A percentile compares a stretch with the other conserved stretches of the same genome.
These are phyloP conservation scores for Agapanthus africanus DNA, from an alignment of 106 monocot species.

Conservation along the genomic window DNA sequence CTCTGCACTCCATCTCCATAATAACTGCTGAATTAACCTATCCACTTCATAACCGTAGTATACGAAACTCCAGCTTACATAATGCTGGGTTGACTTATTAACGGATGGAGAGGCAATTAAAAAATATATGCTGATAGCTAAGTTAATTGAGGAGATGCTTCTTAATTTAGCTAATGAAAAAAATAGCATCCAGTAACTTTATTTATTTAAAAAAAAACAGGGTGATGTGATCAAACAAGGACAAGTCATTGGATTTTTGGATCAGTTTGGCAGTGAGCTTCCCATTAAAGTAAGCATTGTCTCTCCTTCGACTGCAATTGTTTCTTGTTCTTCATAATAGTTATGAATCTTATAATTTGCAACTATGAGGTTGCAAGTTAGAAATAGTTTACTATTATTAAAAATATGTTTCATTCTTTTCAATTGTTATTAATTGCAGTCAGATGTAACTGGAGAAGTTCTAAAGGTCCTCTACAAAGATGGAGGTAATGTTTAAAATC, in stretches of 20 bases:
- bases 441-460: conserved; percentile 73
- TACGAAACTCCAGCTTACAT: neutral
- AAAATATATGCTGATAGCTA: neutral
- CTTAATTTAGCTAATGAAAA: neutral
- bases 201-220: conserved; percentile 22
- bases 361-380: neutral
- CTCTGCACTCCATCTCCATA: neutral
- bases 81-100: neutral
- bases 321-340: neutral
- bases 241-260: conserved; percentile 68
- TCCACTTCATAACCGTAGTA: neutral
- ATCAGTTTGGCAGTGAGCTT: conserved; percentile 70
- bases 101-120: too few relatives aligned
- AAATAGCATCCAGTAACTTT: neutral
- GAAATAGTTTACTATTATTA: neutral
- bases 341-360: neutral
- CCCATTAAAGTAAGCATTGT: conserved; percentile 52
- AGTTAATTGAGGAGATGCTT: neutral
- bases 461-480: conserved; percentile 62
- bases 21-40: neutral
- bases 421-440: conserved; percentile 23
- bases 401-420: conserved; percentile 1
- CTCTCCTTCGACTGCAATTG: neutral
- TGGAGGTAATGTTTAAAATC: conserved; percentile 64
- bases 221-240: conserved; percentile 74